Base-by-base conservation (phyloP, 768 basidiomycete genomes). In the Termitomyces heimii region DNA sequence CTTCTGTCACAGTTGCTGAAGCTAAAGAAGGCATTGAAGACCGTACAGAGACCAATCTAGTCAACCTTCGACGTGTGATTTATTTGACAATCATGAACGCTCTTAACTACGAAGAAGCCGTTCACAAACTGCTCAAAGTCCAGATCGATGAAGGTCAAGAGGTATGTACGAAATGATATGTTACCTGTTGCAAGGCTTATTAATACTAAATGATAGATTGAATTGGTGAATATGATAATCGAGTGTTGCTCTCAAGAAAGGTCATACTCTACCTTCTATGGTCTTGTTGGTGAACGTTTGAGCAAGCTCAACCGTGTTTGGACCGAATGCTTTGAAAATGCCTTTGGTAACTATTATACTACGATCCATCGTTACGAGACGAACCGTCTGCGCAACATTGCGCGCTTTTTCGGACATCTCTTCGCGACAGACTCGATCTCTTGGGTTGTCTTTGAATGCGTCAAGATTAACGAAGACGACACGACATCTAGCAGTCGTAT, bases 161-260 rank as follows among this genome's bases (percentile, higher is more conserved):
- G 86, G 95, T 96, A 67, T 54, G 76, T 71, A 40, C 24, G 14
- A 13, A 44, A 5, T n/a, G 13, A 16, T n/a, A 22, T 53, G 1
- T 22, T 35, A 13, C 31, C 13, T 26, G 32, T 32, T 28, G 1
- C 51, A 20, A 53, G 44, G 53, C 20, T 59, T 12, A 43, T 6
- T n/a, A 16, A 32, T 14, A 2, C 8, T 22, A 35, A 3, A 18
- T 20, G 4, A 3, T 66, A 97, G 93, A 89, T 93, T 64, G 96
- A 98, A 70, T 73, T 99, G 57, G 84, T 92, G 70, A 98, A 98
- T 79, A 99, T 99, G 97, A 83, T 99, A 60, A 91, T 99, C 71
- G 96, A 98, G 67, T 99, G 97, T 89, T 98, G 97, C 71, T 98
- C 97, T 2, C 97, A 99, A 76, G 97, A 98, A 70, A 89, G 97